Evolutionary conservation across 2,329 filamentous ascomycete species (phyloP), one percentile per base, ranked within the genome.

Genomic region (Torrubiellomyces zombiae): DNA sequence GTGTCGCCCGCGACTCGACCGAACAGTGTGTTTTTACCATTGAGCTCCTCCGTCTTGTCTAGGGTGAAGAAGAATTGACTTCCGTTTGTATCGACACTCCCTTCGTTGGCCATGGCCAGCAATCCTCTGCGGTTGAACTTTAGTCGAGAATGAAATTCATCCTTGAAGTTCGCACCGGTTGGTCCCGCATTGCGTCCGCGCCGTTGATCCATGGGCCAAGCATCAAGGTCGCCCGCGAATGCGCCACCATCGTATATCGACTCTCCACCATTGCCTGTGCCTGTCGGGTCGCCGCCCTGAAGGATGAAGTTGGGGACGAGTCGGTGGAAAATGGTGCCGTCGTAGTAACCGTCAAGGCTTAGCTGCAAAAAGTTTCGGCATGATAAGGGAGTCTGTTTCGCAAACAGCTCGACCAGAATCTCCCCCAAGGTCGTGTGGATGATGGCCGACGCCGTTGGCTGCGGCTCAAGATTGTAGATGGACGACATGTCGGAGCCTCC

Each of bases 61-160:
- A 98, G 55, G 0, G 89, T 95, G 32, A 98, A 75, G 57, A 98
- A 98, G 60, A 95, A 95, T 51, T 98, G 89, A 48, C 82, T 93
- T 17, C 82, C 80, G 54, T 95, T 95, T 27, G 79, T 79, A 41
- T 85, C 63, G 16, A 67, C 65, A 25, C 55, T 57, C 22, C 83
- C 75, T 32, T 79, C 76, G 50, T 95, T 95, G 15, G 89, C 89
- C 83, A 95, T 94, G n/a, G 80, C 89, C 38, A 98, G 53, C 39
- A 95, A 55, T 0, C 89, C 89, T 31, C 89, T 66, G 23, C 89
- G 65, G 40, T 91, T 95, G 60, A 89, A 95, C 49, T 91, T 91
- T 37, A 98, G 60, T 16, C 89, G 67, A 39, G 76, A 82, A 50
- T 95, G 86, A 37, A 94, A 77, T 47, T 98, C 89, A 56, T 95